A percentile compares a stretch with the other conserved stretches of the same genome.
Evolutionary conservation across 2,329 filamentous ascomycete genomes (phyloP).

Genomic region (Fusarium praegraminearum): DNA sequence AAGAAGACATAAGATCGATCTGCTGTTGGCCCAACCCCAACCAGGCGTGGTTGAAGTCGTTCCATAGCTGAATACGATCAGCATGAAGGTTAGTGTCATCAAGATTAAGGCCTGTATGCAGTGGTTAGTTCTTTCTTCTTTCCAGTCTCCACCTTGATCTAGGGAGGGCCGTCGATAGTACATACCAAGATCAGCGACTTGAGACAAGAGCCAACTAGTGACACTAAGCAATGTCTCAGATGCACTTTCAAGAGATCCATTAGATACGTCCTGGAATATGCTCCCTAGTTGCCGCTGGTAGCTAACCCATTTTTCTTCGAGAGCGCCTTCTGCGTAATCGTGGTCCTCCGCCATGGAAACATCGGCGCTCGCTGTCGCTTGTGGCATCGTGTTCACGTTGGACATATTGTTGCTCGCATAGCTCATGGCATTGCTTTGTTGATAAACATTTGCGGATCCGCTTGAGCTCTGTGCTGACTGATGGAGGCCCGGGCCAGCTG

Average conservation of each 20-base stretch:
- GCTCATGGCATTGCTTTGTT: constrained; percentile 68
- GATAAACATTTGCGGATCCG: constrained; percentile 72
- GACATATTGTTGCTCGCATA: constrained; percentile 63
- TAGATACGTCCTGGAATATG: constrained; percentile 78
- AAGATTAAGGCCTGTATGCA: constrained; percentile 77
- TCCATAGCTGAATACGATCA: constrained; percentile 87
- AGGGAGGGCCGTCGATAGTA: constrained; percentile 21
- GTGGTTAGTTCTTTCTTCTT: constrained; percentile 32
- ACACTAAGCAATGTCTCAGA: constrained; percentile 65
- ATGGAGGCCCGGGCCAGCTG: constrained; percentile 67
- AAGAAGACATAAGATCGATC: constrained; percentile 76
- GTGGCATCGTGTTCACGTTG: constrained; percentile 60
- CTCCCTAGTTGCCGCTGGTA: constrained; percentile 72
- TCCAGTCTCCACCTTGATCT: background rate
- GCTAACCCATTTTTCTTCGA: constrained; percentile 76
- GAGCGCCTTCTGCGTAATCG: constrained; percentile 66
- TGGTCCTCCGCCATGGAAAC: constrained; percentile 66
- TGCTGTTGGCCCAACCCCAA: constrained; percentile 85
- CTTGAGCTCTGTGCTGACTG: constrained; percentile 62
- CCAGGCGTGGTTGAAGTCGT: constrained; percentile 95
- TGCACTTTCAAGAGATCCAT: constrained; percentile 62
- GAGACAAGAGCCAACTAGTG: constrained; percentile 67
- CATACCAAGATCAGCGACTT: constrained; percentile 68
- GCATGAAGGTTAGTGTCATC: constrained; percentile 82
- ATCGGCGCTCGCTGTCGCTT: constrained; percentile 55